Percentiles rank a stretch among this genome's conserved stretches.
These are phyloP conservation scores for Caryopteris hybrid DNA, from an alignment of 305 asterid genomes.

Conservation along the genomic window DNA sequence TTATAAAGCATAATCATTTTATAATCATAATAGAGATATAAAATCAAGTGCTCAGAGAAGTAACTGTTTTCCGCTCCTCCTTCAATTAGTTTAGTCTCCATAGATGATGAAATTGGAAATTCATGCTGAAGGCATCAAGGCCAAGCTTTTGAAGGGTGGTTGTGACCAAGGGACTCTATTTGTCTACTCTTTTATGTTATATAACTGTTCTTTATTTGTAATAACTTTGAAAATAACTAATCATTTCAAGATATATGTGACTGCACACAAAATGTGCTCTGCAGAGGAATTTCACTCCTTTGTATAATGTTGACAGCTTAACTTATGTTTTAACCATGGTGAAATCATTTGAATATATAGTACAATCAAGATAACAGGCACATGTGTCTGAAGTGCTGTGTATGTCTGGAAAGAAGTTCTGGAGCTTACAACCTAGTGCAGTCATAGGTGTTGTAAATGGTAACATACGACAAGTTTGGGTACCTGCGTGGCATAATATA, in stretches of 20 bases:
- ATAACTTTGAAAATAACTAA: not conserved
- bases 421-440: not conserved
- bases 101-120: not conserved
- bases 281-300: not conserved
- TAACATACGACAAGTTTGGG: not conserved
- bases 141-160: not conserved
- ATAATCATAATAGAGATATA: not conserved
- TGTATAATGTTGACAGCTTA: not conserved
- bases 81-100: not conserved
- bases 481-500: not conserved
- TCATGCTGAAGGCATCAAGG: slow-evolving; percentile 1
- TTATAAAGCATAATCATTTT: not conserved
- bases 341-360: not conserved
- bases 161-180: not conserved
- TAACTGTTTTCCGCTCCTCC: not conserved
- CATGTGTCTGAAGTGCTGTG: not conserved
- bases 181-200: not conserved
- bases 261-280: not conserved
- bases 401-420: not conserved
- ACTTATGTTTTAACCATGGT: not conserved
- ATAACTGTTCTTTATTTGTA: not conserved
- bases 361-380: not conserved
- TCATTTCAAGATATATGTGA: not conserved
- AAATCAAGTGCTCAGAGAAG: not conserved
- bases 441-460: not conserved